Conservation (phyloP, 805 yeast genomes). For the Candida tallmaniae region DNA sequence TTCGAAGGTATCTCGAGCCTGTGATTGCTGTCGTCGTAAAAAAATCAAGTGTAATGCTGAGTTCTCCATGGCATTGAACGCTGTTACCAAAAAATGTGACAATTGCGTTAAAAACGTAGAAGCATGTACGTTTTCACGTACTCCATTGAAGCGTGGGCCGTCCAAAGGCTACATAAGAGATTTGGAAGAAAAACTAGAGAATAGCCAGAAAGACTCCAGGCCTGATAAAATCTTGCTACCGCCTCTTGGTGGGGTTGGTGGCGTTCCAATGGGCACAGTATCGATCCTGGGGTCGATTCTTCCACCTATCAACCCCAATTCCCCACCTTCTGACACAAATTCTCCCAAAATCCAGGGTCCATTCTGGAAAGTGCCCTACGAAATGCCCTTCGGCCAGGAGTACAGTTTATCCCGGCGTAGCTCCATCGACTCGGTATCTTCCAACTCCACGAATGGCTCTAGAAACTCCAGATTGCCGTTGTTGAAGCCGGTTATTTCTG, state of each 20-base stretch:
- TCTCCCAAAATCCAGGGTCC: conserved; percentile 39
- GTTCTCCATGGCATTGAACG: conserved; percentile 39
- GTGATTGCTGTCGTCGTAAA: conserved; percentile 75
- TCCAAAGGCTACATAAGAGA: conserved; percentile 62
- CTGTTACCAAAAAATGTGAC: conserved; percentile 52
- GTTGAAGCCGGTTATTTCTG: conserved; percentile 19
- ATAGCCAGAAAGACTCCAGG: not conserved
- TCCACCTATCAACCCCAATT: conserved; percentile 4
- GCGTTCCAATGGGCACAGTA: not conserved
- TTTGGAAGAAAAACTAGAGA: conserved; percentile 33
- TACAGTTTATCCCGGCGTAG: conserved; percentile 27
- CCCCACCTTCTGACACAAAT: conserved; percentile 8
- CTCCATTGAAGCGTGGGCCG: conserved; percentile 78
- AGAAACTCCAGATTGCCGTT: conserved; percentile 24
- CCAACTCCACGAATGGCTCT: conserved; percentile 38
- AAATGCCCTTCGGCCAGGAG: conserved; percentile 36
- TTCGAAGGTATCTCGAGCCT: conserved; percentile 73
- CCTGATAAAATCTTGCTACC: conserved; percentile 23
- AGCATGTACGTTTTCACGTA: conserved; percentile 60
- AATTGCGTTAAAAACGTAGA: conserved; percentile 61
- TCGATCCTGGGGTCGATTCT: too few species aligned
- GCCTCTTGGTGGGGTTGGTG: conserved; percentile 16
- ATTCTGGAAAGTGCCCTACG: conserved; percentile 62
- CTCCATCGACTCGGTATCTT: conserved; percentile 48
- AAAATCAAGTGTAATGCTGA: conserved; percentile 69